A percentile compares a stretch with the other conserved stretches of the same genome.
Conservation (phyloP, 495 filamentous ascomycete genomes). For the Filosporella fistucella region DNA sequence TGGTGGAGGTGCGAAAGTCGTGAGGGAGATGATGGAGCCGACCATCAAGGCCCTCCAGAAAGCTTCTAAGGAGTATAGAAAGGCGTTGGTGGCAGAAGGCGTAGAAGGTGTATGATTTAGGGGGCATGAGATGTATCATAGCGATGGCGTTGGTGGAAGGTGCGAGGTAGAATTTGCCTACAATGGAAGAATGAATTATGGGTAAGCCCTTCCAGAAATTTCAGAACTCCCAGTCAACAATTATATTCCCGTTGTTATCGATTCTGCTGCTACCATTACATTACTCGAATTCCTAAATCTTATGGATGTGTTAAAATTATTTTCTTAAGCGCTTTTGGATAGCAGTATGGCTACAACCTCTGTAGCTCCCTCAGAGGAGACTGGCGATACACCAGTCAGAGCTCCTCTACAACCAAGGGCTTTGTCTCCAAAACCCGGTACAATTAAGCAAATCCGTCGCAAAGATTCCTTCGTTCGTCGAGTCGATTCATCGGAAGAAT, state of each 20-base stretch:
- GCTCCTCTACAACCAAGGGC: conserved; percentile 17
- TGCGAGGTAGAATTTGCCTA: too few relatives aligned
- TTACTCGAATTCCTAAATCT: too few relatives aligned
- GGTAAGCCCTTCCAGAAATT: too few relatives aligned
- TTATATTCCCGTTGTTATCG: too few relatives aligned
- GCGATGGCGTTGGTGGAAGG: conserved; percentile 11
- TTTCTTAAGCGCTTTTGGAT: background rate
- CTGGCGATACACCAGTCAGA: background rate
- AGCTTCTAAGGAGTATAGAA: conserved; percentile 60
- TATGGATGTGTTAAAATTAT: too few relatives aligned
- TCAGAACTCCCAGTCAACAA: too few relatives aligned
- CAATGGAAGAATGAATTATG: too few relatives aligned
- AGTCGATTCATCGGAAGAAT: conserved; percentile 31
- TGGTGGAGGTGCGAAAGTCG: conserved; percentile 70
- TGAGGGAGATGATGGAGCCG: conserved; percentile 68
- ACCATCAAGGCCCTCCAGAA: conserved; percentile 61
- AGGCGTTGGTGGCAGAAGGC: conserved; percentile 47
- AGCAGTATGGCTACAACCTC: conserved; percentile 1
- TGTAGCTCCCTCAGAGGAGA: background rate
- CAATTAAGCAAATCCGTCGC: conserved; percentile 9
- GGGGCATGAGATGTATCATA: conserved; percentile 16
- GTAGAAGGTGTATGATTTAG: conserved; percentile 3
- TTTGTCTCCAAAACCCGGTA: conserved; percentile 23
- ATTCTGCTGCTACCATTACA: too few relatives aligned
- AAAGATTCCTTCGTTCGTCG: conserved; percentile 24